Base-by-base conservation (phyloP, 257 asterid species). In the Vinca minor region DNA sequence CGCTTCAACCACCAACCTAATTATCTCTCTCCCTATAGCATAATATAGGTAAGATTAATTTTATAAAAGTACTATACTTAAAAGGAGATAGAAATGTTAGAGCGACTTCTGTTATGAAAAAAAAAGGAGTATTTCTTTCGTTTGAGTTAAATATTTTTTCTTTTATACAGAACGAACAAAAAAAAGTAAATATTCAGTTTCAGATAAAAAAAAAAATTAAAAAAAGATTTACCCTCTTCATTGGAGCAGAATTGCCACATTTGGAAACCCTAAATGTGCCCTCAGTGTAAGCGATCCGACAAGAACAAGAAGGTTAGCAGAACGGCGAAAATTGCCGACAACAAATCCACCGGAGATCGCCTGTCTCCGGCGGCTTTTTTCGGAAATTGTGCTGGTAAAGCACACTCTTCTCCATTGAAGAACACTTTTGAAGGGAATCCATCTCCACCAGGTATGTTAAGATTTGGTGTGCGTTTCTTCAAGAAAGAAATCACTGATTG, bases 321-420 rank as follows among this genome's bases (percentile, higher is more conserved):
- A 28, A 68, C 83, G 18, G 83, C 63, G 44, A 79, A 60, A 67
- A 77, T n/a, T 0, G 83, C 75, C 1, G 86, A 48, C 32, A 74
- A 15, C 55, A 78, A 28, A 11, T 80, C 73, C 4, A 29, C 45
- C 0, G 65, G 45, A 34, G 86, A 61, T 55, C 62, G 66, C 3
- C 15, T 46, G 5, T 75, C 78, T 3, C 68, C 78, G 12, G 45
- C 76, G 42, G 64, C n/a, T 59, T 50, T 41, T 42, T 55, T 64
- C 0, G 98, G 98, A 4, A 85, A 41, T 4, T 61, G 58, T 3
- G 71, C 79, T 0, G 98, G 98, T 28, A 92, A 73, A 14, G 94
- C 82, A 54, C 98, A 92, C 47, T 92, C 98, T 73, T 80, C 98
- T 3, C 98, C 98, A 17, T 92, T 89, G 95, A 92, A 92, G 74